Evolutionary conservation across 2,329 filamentous ascomycete species (phyloP), one percentile per base, ranked within the genome.

Genomic region (Colletotrichum lentis): DNA sequence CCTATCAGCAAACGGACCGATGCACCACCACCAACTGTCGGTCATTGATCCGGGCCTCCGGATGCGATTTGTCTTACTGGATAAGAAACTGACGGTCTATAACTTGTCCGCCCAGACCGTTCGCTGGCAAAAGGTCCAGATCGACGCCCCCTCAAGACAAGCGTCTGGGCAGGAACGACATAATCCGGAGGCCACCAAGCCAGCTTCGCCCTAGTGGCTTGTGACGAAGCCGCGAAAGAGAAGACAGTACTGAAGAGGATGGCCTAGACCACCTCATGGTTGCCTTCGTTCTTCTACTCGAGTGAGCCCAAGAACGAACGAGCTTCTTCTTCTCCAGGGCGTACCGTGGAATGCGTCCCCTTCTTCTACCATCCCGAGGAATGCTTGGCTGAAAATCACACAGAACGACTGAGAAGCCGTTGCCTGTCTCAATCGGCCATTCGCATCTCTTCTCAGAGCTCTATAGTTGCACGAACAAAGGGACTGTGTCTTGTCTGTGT

Each of bases 391-490:
- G 31, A 22, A 14, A 14, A 41, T 50, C 8, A 2, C 35, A 52
- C 35, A 31, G 12, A n/a, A 16, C 12, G 35, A 41, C n/a, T 22
- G 41, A 7, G 49, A 57, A 53, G n/a, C 54, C 47, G 61, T 65
- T 68, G 39, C 14, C 6, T 47, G 53, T 55, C 43, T 31, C 27
- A 35, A 37, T 37, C 18, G 10, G 20, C 31, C n/a, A 35, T 16
- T 18, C 11, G 24, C 49, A n/a, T 11, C 44, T 61, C 37, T 6
- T 43, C 52, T 20, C 18, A 20, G 31, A 44, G 44, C 27, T 20
- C 39, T 18, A 43, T 4, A 18, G 56, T 65, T 6, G 31, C 27
- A 61, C 55, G 27, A 47, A 61, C 62, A 69, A 65, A 69, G 66
- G 22, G 35, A 3, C n/a, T 3, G 39, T 69, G 50, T 39, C 58